A percentile compares a stretch with the other conserved stretches of the same genome.
Conservation (phyloP, 2,329 filamentous ascomycete genomes). For the Talaromyces sp. region DNA sequence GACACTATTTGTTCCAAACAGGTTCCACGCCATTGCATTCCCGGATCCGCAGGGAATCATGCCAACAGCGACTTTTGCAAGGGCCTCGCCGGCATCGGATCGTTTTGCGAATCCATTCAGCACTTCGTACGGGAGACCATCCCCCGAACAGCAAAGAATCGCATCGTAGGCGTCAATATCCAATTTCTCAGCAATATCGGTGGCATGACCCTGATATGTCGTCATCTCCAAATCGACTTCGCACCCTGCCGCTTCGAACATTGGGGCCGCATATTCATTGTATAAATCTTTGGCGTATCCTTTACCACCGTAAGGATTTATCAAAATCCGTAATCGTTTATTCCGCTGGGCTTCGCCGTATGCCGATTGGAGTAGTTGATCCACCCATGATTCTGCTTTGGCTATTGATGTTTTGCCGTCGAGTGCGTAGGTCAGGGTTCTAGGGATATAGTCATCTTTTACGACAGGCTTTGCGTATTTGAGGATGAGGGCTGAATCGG, state of each 20-base stretch:
- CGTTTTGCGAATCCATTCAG: conserved; percentile 86
- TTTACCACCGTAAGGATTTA: conserved; percentile 88
- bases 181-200: conserved; percentile 67
- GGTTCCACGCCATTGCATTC: conserved; percentile 87
- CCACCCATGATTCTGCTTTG: conserved; percentile 57
- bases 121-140: conserved; percentile 86
- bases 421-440: conserved; percentile 58
- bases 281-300: conserved; percentile 71
- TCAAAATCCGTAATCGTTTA: conserved; percentile 78
- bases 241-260: conserved; percentile 78
- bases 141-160: conserved; percentile 82
- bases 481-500: conserved; percentile 59
- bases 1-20: conserved; percentile 73
- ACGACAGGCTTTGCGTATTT: conserved; percentile 62
- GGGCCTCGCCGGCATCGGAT: conserved; percentile 65
- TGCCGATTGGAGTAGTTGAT: conserved; percentile 60
- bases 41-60: conserved; percentile 90
- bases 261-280: conserved; percentile 67
- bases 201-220: conserved; percentile 67
- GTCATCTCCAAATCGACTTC: conserved; percentile 69
- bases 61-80: conserved; percentile 72
- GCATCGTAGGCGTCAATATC: conserved; percentile 79
- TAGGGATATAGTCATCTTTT: conserved; percentile 56
- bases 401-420: conserved; percentile 47
- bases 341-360: conserved; percentile 64